A percentile compares a stretch with the other conserved stretches of the same genome.
These are phyloP conservation scores for Carallia pectinifolia DNA, from an alignment of 345 rosid species.

Conservation along the genomic window DNA sequence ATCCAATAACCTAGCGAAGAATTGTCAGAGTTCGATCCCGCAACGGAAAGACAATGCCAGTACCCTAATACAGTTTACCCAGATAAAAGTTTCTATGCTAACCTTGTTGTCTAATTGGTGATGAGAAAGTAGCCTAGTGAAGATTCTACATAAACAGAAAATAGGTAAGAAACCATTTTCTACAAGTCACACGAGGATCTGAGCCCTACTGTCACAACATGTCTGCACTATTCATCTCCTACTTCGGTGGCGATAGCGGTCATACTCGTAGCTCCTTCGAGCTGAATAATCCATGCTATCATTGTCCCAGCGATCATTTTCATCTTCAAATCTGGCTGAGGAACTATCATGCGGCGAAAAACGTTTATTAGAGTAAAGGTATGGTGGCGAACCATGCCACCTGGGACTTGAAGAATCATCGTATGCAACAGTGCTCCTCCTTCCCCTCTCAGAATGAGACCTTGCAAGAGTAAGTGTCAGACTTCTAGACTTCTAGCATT, in stretches of 20 bases:
- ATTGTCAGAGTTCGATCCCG: no score
- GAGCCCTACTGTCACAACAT: constrained; percentile 4
- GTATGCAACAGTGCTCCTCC: constrained; percentile 33
- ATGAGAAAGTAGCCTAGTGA: no score
- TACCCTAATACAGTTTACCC: no score
- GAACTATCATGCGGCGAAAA: constrained; percentile 29
- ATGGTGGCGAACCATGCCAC: constrained; percentile 20
- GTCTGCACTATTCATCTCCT: constrained; percentile 22
- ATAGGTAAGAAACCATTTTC: background rate
- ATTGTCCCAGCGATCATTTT: constrained; percentile 23
- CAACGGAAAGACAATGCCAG: no score
- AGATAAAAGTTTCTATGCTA: no score
- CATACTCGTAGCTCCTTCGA: constrained; percentile 26
- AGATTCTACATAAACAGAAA: background rate
- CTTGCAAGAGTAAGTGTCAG: constrained; percentile 35
- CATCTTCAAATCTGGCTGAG: constrained; percentile 30
- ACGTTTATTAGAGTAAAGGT: constrained; percentile 2
- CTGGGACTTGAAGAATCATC: constrained; percentile 31
- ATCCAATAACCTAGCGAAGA: no score
- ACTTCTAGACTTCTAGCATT: constrained; percentile 23
- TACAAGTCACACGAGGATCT: constrained; percentile 1
- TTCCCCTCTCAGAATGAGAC: constrained; percentile 43
- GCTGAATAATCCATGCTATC: constrained; percentile 9
- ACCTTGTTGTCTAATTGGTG: no score
- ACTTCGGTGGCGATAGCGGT: constrained; percentile 26